These are phyloP conservation scores for Paecilomyces sp. DNA, from an alignment of 2,329 filamentous ascomycete species.

Conservation along the genomic window DNA sequence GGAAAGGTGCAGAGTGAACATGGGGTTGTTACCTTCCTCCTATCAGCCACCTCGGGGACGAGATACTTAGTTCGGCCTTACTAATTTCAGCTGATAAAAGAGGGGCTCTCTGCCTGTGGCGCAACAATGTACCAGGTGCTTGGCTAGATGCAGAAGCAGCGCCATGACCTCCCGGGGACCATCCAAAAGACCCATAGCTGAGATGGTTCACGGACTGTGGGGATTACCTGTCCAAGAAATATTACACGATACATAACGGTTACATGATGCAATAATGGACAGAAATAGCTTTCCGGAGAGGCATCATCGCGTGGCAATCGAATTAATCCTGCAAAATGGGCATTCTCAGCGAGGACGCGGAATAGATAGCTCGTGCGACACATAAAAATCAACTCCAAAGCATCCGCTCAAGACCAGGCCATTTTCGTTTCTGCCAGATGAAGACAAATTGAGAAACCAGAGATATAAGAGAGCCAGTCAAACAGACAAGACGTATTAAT, in stretches of 20 bases:
- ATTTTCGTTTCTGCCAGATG: neutral
- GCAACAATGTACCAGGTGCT: neutral
- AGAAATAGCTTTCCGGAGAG: neutral
- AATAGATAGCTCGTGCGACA: neutral
- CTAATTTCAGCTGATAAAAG: neutral
- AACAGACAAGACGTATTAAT: neutral
- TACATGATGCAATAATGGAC: neutral
- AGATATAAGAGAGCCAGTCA: neutral
- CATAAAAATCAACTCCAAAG: neutral
- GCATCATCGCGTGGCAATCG: neutral
- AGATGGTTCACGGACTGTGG: neutral
- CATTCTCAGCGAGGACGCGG: neutral
- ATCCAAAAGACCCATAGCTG: neutral
- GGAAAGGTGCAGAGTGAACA: neutral
- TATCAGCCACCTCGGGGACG: neutral
- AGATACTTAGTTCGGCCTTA: neutral
- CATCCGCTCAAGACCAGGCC: too few relatives aligned
- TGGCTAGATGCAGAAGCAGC: neutral
- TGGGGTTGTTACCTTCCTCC: neutral
- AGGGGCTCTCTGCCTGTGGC: neutral
- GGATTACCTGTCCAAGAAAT: neutral
- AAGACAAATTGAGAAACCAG: neutral
- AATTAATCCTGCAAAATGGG: neutral
- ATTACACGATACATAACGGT: neutral
- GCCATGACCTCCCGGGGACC: neutral